A percentile compares a stretch with the other conserved stretches of the same genome.
phyloP scores from a whole-genome alignment of 768 basidiomycete genomes.

The Pulveroboletus sp. region DNA sequence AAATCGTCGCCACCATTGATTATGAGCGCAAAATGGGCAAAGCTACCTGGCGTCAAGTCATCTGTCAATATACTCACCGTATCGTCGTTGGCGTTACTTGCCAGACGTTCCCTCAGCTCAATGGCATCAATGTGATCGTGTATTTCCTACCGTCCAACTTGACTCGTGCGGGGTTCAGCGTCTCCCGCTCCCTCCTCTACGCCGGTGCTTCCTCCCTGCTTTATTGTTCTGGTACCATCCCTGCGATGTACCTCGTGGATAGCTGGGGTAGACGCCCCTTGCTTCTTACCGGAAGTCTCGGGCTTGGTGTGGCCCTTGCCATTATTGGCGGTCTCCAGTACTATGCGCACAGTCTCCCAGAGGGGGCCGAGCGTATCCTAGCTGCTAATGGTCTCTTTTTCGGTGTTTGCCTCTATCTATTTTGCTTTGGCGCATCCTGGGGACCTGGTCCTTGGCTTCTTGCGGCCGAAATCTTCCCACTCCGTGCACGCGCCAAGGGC shows the following conservation, averaged over 20 bases:
- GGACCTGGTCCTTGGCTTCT: conserved; percentile 55
- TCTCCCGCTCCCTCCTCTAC: conserved; percentile 42
- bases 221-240: conserved; percentile 49
- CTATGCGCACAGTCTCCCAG: conserved; percentile 38
- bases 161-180: conserved; percentile 47
- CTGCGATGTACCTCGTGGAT: conserved; percentile 56
- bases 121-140: conserved; percentile 56
- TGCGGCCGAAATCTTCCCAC: conserved; percentile 49
- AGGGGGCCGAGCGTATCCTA: conserved; percentile 28
- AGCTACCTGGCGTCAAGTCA: conserved; percentile 48
- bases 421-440: conserved; percentile 57
- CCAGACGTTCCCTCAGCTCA: conserved; percentile 55
- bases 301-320: conserved; percentile 43
- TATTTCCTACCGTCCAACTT: conserved; percentile 57
- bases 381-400: conserved; percentile 39
- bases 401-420: conserved; percentile 55
- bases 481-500: conserved; percentile 37
- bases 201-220: conserved; percentile 46
- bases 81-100: conserved; percentile 50
- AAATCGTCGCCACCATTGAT: conserved; percentile 40
- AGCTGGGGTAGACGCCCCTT: conserved; percentile 50
- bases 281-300: conserved; percentile 45
- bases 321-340: conserved; percentile 54
- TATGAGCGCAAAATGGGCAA: conserved; percentile 38
- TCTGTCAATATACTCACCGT: conserved; percentile 49